Conservation (phyloP, 2,329 filamentous ascomycete species). For the Chrysosphaeria jannelii region DNA sequence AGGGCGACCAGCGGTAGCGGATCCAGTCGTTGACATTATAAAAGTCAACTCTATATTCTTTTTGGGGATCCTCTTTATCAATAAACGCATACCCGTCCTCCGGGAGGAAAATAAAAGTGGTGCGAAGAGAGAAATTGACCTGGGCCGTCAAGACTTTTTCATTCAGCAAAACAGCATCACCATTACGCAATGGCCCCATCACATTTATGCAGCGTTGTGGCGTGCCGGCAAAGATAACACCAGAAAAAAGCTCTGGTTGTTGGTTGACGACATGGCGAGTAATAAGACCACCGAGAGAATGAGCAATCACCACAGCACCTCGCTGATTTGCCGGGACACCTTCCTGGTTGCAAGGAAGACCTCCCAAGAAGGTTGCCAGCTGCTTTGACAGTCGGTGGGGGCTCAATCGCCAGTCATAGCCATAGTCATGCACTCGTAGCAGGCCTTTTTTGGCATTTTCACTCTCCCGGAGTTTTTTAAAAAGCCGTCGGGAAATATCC, state of each 20-base stretch:
- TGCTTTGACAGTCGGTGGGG: conserved; percentile 43
- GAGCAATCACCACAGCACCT: conserved; percentile 58
- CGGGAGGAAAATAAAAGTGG: conserved; percentile 58
- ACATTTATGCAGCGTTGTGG: conserved; percentile 78
- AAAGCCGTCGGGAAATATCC: conserved; percentile 57
- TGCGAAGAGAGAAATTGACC: conserved; percentile 76
- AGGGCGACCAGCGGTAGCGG: conserved; percentile 49
- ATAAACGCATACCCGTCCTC: conserved; percentile 72
- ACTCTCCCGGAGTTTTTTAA: conserved; percentile 45
- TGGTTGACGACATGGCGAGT: conserved; percentile 69
- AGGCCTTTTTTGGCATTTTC: conserved; percentile 42
- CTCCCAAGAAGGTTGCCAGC: conserved; percentile 43
- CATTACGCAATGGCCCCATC: conserved; percentile 62
- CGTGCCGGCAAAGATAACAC: conserved; percentile 60
- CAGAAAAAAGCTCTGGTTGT: conserved; percentile 56
- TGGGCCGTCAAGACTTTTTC: conserved; percentile 73
- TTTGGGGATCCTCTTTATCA: conserved; percentile 40
- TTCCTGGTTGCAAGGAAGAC: conserved; percentile 41
- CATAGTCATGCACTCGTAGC: conserved; percentile 63
- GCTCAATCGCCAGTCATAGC: conserved; percentile 82
- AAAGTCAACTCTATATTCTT: conserved; percentile 61
- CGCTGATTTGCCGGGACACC: conserved; percentile 22
- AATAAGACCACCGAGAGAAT: conserved; percentile 67
- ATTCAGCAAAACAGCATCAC: conserved; percentile 74
- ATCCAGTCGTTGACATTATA: conserved; percentile 57